A percentile compares a stretch with the other conserved stretches of the same genome.
Conservation (phyloP, 805 yeast genomes). For the Cephaloascus albidus region DNA sequence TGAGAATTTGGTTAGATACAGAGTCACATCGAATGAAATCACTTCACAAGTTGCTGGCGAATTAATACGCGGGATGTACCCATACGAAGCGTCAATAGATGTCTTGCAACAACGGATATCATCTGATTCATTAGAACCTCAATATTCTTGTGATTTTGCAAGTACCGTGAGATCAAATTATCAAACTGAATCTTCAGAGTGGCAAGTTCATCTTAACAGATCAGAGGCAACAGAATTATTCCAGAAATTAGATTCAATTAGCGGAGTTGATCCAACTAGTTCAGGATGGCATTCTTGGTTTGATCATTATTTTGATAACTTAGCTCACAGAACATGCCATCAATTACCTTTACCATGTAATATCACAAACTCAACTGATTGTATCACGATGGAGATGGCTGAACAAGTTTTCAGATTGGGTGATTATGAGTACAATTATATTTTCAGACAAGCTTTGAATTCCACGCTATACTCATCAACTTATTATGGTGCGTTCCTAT, state of each 20-base stretch:
- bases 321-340: slow-evolving; percentile 28
- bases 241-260: slow-evolving; percentile 15
- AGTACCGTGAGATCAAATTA: slow-evolving; percentile 12
- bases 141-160: slow-evolving; percentile 20
- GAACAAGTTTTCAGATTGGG: slow-evolving; percentile 31
- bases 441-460: slow-evolving; percentile 19
- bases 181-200: slow-evolving; percentile 13
- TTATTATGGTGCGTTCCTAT: slow-evolving; percentile 24
- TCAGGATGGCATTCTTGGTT: slow-evolving; percentile 13
- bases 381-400: slow-evolving; percentile 17
- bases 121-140: slow-evolving; percentile 27
- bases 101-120: slow-evolving; percentile 16
- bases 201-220: slow-evolving; percentile 24
- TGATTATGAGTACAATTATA: slow-evolving; percentile 34
- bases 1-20: slow-evolving; percentile 14
- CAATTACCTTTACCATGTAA: slow-evolving; percentile 21
- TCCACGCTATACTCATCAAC: slow-evolving; percentile 22
- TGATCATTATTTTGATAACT: slow-evolving; percentile 33
- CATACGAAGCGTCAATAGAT: slow-evolving; percentile 15
- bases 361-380: slow-evolving; percentile 10
- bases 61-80: slow-evolving; percentile 26
- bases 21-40: slow-evolving; percentile 27
- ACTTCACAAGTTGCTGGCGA: slow-evolving; percentile 30
- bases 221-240: slow-evolving; percentile 13
- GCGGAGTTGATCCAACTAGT: slow-evolving; percentile 11